Evolutionary conservation across 306 rosid species (phyloP).

Genomic region (Cucurbita argyrosperma): DNA sequence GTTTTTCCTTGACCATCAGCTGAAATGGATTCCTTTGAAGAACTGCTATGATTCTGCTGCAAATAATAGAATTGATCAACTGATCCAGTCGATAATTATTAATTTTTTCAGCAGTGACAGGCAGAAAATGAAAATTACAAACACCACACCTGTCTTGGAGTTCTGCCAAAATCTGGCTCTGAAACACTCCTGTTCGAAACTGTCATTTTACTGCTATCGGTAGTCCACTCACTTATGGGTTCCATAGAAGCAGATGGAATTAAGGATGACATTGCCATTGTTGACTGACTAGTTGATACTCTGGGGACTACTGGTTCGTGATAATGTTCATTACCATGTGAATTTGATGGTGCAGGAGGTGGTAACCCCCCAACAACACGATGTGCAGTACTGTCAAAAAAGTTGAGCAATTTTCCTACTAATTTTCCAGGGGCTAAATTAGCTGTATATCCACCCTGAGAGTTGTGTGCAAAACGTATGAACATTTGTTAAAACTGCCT

Average conservation of each 20-base stretch:
- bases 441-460: constrained; percentile 75
- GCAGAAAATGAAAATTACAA: background rate
- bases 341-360: constrained; percentile 58
- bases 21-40: constrained; percentile 33
- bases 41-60: constrained; percentile 17
- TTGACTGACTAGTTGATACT: constrained; percentile 66
- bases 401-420: constrained; percentile 69
- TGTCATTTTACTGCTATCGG: constrained; percentile 36
- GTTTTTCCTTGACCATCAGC: constrained; percentile 44
- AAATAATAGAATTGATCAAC: constrained; percentile 1
- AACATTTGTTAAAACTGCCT: background rate
- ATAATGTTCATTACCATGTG: constrained; percentile 48
- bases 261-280: constrained; percentile 74
- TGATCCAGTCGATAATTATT: background rate
- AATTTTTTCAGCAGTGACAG: background rate
- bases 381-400: constrained; percentile 83
- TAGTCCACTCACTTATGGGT: constrained; percentile 65
- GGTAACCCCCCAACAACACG: constrained; percentile 89
- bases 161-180: constrained; percentile 82
- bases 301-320: constrained; percentile 34
- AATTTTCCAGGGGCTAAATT: constrained; percentile 67
- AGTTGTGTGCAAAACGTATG: constrained; percentile 9
- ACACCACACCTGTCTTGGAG: constrained; percentile 26
- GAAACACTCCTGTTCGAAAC: constrained; percentile 78
- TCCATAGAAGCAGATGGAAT: constrained; percentile 79